Conservation (phyloP, 257 asterid genomes). For the Salvia rosmarinus region DNA sequence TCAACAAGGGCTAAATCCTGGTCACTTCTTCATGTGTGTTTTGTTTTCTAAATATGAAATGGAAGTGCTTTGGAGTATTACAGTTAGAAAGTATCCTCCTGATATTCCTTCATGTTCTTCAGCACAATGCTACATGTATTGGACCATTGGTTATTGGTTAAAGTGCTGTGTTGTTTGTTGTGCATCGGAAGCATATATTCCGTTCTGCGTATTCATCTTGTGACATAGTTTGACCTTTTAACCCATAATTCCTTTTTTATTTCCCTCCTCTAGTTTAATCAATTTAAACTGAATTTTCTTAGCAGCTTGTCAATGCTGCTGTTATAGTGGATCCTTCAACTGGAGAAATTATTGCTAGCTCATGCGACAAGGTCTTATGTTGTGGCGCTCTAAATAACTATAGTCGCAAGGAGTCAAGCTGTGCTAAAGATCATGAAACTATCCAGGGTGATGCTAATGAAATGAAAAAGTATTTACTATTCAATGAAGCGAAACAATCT, state of each 20-base stretch:
- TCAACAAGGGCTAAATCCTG: no score
- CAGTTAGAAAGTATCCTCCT: no score
- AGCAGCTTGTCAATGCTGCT: slow-evolving; percentile 83
- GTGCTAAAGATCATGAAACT: slow-evolving; percentile 37
- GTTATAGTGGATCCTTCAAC: slow-evolving; percentile 89
- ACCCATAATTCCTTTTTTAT: background rate
- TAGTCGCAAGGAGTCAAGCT: slow-evolving; percentile 34
- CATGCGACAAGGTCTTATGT: slow-evolving; percentile 60
- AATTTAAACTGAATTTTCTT: slow-evolving; percentile 29
- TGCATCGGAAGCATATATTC: no score
- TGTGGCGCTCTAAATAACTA: slow-evolving; percentile 30
- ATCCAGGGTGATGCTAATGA: slow-evolving; percentile 28
- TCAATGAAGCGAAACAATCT: slow-evolving; percentile 33
- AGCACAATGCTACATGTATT: no score
- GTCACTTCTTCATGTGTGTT: no score
- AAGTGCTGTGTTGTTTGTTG: no score
- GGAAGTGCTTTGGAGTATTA: no score
- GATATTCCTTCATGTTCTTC: no score
- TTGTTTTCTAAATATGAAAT: no score
- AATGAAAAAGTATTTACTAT: slow-evolving; percentile 29
- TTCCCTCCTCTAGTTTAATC: background rate
- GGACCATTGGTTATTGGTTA: no score
- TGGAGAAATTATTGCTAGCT: slow-evolving; percentile 68
- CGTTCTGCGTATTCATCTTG: no score
- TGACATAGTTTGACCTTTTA: no score